Evolutionary conservation across 2,329 filamentous ascomycete genomes (phyloP).

Genomic region (Knufia petricola): DNA sequence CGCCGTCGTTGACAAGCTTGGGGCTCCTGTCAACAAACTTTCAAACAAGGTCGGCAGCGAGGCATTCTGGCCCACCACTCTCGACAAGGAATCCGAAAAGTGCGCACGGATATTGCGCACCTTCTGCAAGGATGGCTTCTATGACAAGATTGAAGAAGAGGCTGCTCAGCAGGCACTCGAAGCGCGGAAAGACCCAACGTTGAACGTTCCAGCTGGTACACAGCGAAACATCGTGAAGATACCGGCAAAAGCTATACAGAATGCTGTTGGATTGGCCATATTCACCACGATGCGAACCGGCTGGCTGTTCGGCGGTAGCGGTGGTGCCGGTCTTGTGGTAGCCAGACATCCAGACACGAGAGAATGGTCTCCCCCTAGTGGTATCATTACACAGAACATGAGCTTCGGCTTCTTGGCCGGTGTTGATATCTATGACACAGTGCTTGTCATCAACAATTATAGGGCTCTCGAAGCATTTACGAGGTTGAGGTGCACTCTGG

Average conservation of each 20-base stretch:
- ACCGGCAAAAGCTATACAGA: slow-evolving; percentile 71
- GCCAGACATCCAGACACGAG: slow-evolving; percentile 70
- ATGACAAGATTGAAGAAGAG: slow-evolving; percentile 49
- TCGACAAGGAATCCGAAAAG: slow-evolving; percentile 87
- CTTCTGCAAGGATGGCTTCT: slow-evolving; percentile 76
- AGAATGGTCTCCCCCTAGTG: slow-evolving; percentile 83
- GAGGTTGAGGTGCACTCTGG: slow-evolving; percentile 66
- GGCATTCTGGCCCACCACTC: slow-evolving; percentile 72
- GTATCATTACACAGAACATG: slow-evolving; percentile 80
- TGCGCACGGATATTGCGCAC: slow-evolving; percentile 79
- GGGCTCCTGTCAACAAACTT: slow-evolving; percentile 67
- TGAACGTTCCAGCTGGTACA: slow-evolving; percentile 47
- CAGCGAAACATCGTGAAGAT: slow-evolving; percentile 70
- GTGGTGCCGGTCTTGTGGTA: slow-evolving; percentile 78
- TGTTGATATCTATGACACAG: slow-evolving; percentile 91
- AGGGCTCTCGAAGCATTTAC: slow-evolving; percentile 78
- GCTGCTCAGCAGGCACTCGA: slow-evolving; percentile 35
- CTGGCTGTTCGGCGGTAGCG: slow-evolving; percentile 82
- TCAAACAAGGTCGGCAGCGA: slow-evolving; percentile 74
- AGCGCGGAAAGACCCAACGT: slow-evolving; percentile 27
- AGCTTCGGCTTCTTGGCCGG: slow-evolving; percentile 83
- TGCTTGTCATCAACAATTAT: slow-evolving; percentile 82
- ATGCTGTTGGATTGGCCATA: slow-evolving; percentile 81
- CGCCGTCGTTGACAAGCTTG: slow-evolving; percentile 57
- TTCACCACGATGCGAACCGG: slow-evolving; percentile 95